Conservation (phyloP, 306 rosid genomes). For the Carpinus fangiana region DNA sequence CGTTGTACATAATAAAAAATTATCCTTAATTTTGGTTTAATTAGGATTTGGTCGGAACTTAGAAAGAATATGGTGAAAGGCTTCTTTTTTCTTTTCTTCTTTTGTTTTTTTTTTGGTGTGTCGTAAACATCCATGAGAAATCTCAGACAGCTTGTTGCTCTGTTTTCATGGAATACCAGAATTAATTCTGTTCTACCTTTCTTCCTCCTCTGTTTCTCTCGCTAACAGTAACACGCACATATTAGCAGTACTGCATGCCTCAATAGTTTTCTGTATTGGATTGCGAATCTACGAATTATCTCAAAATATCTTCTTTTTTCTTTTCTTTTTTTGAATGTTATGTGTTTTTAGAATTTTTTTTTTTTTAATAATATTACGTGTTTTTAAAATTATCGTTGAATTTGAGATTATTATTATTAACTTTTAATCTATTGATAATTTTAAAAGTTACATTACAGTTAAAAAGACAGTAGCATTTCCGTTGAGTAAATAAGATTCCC, state of each 20-base stretch:
- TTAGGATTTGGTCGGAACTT: neutral
- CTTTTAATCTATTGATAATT: no score
- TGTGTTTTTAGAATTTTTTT: neutral
- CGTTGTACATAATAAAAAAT: neutral
- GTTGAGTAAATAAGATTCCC: neutral
- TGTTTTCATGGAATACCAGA: neutral
- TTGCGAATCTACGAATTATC: neutral
- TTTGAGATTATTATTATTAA: no score
- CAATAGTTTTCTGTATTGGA: neutral
- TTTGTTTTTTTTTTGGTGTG: neutral
- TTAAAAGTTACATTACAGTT: no score
- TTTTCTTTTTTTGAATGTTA: neutral
- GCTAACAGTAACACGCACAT: no score
- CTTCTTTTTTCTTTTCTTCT: no score
- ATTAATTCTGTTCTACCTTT: neutral
- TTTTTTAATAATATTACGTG: no score
- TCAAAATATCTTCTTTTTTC: neutral
- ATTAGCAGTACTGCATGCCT: neutral
- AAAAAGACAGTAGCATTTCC: no score
- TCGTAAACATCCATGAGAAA: neutral
- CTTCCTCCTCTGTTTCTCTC: neutral
- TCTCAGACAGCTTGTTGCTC: neutral
- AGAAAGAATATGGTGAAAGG: neutral
- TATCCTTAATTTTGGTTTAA: neutral
- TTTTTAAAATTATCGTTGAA: no score